Conservation (phyloP, 192 early-diverging fungal species). For the Pilobolus umbonatus region DNA sequence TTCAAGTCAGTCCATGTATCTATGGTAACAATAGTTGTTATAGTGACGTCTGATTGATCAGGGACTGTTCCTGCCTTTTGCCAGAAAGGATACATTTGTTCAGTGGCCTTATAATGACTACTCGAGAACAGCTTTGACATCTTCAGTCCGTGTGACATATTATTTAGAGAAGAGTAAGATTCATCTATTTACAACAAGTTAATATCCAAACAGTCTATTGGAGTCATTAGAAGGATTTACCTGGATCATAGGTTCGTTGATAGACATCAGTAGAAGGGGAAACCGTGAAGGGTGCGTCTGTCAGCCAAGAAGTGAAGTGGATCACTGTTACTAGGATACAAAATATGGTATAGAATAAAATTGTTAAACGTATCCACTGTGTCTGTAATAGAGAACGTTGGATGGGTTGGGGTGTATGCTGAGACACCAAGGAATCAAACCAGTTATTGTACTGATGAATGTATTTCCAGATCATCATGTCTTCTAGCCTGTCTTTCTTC, state of each 20-base stretch:
- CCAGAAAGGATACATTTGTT: conserved; percentile 29
- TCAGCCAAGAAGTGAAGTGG: conserved; percentile 16
- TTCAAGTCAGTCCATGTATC: conserved; percentile 38
- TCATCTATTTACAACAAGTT: conserved; percentile 4
- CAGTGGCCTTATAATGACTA: conserved; percentile 12
- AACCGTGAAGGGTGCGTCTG: background rate
- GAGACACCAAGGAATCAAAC: too few species aligned
- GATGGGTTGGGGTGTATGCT: too few species aligned
- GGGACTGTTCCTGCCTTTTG: conserved; percentile 25
- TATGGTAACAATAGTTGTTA: conserved; percentile 39
- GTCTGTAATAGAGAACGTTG: too few species aligned
- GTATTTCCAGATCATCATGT: too few species aligned
- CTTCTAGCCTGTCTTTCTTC: too few species aligned
- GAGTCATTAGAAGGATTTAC: background rate
- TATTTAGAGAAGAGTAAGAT: conserved; percentile 20
- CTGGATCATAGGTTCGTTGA: conserved; percentile 28
- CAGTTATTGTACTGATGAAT: too few species aligned
- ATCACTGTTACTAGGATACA: conserved; percentile 10
- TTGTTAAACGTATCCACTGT: too few species aligned
- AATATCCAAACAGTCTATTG: background rate
- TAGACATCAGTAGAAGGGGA: background rate
- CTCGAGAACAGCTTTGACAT: conserved; percentile 34
- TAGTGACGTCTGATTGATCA: conserved; percentile 36
- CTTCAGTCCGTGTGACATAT: conserved; percentile 23
- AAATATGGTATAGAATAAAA: background rate